A percentile compares a stretch with the other conserved stretches of the same genome.
phyloP scores from a whole-genome alignment of 306 rosid genomes.

The Acacia crassicarpa region DNA sequence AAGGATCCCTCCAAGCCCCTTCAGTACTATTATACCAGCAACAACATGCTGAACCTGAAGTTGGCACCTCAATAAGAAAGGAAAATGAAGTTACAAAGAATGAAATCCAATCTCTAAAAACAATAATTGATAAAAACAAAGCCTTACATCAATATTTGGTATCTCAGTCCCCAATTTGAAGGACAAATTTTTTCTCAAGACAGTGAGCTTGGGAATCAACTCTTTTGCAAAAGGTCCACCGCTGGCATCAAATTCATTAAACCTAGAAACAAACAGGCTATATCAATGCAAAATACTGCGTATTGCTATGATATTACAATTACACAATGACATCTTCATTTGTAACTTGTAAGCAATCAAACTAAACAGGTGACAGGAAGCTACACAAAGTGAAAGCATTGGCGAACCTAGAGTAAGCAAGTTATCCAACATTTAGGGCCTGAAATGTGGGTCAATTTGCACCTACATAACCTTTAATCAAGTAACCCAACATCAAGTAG shows the following conservation, averaged over 20 bases:
- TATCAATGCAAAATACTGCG: conserved; percentile 28
- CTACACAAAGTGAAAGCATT: not conserved
- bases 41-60: conserved; percentile 64
- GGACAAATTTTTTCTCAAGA: conserved; percentile 47
- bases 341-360: not conserved
- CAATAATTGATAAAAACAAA: not conserved
- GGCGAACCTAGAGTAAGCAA: not conserved
- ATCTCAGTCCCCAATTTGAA: conserved; percentile 54
- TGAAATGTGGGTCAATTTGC: not conserved
- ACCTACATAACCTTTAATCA: not conserved
- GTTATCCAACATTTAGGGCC: conserved; percentile 8
- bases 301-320: conserved; percentile 9
- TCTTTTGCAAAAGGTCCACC: conserved; percentile 83
- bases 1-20: conserved; percentile 83
- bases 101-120: conserved; percentile 11
- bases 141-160: conserved; percentile 67
- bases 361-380: not conserved
- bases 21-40: conserved; percentile 50
- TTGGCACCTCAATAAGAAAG: conserved; percentile 32
- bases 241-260: conserved; percentile 70
- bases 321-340: not conserved
- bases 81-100: not conserved
- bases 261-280: conserved; percentile 45
- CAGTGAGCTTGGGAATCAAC: conserved; percentile 59
- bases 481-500: not conserved